Evolutionary conservation across 495 filamentous ascomycete genomes (phyloP).

Genomic region (Xylaria bambusicola): DNA sequence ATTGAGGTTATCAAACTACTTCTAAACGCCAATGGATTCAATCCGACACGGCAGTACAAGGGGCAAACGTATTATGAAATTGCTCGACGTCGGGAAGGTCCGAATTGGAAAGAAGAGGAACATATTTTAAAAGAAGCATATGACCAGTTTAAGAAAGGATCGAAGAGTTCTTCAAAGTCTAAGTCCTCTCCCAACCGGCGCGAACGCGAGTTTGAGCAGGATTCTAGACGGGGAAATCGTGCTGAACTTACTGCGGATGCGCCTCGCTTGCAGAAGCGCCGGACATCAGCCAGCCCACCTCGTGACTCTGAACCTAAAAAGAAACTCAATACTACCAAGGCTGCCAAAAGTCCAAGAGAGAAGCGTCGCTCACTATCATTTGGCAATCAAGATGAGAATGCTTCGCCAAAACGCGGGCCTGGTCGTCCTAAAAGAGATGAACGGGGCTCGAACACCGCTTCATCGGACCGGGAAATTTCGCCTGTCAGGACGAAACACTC

Average conservation of each 20-base stretch:
- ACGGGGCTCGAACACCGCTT: constrained; percentile 42
- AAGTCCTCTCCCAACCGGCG: constrained; percentile 55
- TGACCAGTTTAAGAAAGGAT: constrained; percentile 59
- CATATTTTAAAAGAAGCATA: constrained; percentile 79
- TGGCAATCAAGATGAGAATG: constrained; percentile 41
- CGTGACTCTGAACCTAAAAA: constrained; percentile 44
- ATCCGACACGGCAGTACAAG: constrained; percentile 70
- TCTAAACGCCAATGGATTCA: constrained; percentile 73
- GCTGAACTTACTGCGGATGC: constrained; percentile 48
- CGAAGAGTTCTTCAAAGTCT: constrained; percentile 44
- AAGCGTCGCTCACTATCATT: constrained; percentile 43
- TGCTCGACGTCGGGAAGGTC: constrained; percentile 75
- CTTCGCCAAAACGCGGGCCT: constrained; percentile 49
- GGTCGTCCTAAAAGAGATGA: constrained; percentile 53
- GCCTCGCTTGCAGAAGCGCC: constrained; percentile 46
- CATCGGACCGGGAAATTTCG: constrained; percentile 56
- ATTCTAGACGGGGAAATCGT: constrained; percentile 50
- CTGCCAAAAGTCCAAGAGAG: constrained; percentile 43
- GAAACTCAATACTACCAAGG: constrained; percentile 33
- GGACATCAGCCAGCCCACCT: constrained; percentile 47
- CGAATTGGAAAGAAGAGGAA: constrained; percentile 86
- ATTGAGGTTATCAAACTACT: constrained; percentile 78
- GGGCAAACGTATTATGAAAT: constrained; percentile 83
- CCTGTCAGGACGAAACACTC: constrained; percentile 44
- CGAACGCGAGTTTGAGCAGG: constrained; percentile 58